Percentiles rank a stretch among this genome's conserved stretches.
Evolutionary conservation across 495 filamentous ascomycete genomes (phyloP).

Genomic region (Xylaria longipes): DNA sequence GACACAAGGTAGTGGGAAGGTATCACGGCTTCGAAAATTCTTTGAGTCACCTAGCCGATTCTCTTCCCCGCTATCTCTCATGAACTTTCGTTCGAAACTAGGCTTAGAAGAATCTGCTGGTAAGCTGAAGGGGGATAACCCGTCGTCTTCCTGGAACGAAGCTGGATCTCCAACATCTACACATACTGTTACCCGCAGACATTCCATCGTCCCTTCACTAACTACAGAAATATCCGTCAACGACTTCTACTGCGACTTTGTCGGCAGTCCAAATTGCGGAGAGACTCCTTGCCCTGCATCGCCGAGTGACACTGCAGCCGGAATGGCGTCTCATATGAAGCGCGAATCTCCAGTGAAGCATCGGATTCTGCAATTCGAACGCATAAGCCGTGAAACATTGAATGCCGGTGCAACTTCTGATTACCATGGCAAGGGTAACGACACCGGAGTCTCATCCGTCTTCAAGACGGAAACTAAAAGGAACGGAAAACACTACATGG

Average conservation of each 20-base stretch:
- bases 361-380: constrained; percentile 46
- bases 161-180: constrained; percentile 33
- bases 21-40: constrained; percentile 37
- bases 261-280: constrained; percentile 18
- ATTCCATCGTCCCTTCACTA: constrained; percentile 30
- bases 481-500: background rate
- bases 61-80: constrained; percentile 28
- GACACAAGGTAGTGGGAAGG: constrained; percentile 25
- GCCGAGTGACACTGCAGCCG: background rate
- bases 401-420: background rate
- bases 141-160: constrained; percentile 14
- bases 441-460: background rate
- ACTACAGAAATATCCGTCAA: constrained; percentile 36
- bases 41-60: constrained; percentile 37
- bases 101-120: background rate
- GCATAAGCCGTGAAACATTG: constrained; percentile 26
- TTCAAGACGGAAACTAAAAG: constrained; percentile 1
- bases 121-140: background rate
- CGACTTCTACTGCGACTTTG: constrained; percentile 40
- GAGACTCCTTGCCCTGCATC: background rate
- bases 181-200: constrained; percentile 27
- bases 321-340: constrained; percentile 1
- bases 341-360: constrained; percentile 43
- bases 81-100: constrained; percentile 29
- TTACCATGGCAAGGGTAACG: constrained; percentile 14